Evolutionary conservation across 2,329 filamentous ascomycete species (phyloP).

Genomic region (Pseudocercospora cruenta): DNA sequence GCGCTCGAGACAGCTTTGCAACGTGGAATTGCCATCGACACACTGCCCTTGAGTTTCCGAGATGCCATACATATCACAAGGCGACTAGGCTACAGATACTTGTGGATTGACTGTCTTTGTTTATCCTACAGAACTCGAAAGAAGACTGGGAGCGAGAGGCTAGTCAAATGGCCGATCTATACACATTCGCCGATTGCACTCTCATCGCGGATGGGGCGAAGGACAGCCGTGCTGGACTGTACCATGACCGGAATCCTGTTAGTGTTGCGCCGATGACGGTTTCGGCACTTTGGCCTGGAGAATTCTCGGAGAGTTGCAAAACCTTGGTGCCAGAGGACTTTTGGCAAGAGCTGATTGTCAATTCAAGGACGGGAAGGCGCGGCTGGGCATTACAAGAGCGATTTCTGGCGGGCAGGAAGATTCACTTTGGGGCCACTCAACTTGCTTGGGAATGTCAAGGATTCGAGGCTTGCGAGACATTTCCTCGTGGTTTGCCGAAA

Average conservation of each 20-base stretch:
- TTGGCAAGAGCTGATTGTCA: too few species aligned
- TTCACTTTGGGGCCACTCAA: too few species aligned
- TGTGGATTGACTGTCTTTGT: constrained; percentile 17
- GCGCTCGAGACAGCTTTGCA: background rate
- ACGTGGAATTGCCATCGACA: background rate
- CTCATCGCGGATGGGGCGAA: background rate
- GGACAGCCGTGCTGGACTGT: background rate
- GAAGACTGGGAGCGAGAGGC: constrained; percentile 15
- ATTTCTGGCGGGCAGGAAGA: too few species aligned
- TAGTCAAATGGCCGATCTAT: constrained; percentile 10
- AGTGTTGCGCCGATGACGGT: background rate
- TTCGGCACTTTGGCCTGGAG: background rate
- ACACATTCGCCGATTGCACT: background rate
- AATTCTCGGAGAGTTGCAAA: background rate
- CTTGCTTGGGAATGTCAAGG: too few species aligned
- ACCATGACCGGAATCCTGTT: background rate
- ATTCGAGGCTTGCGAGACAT: too few species aligned
- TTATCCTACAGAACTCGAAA: constrained; percentile 6
- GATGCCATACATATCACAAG: background rate
- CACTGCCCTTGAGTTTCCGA: constrained; percentile 3
- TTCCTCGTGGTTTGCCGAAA: too few species aligned
- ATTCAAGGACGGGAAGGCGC: too few species aligned
- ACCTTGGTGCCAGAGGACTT: background rate
- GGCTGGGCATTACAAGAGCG: too few species aligned
- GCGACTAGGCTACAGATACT: constrained; percentile 1